Evolutionary conservation across 2,329 filamentous ascomycete genomes (phyloP), one percentile per base, ranked within the genome.

Genomic region (Xylariaceae sp.): DNA sequence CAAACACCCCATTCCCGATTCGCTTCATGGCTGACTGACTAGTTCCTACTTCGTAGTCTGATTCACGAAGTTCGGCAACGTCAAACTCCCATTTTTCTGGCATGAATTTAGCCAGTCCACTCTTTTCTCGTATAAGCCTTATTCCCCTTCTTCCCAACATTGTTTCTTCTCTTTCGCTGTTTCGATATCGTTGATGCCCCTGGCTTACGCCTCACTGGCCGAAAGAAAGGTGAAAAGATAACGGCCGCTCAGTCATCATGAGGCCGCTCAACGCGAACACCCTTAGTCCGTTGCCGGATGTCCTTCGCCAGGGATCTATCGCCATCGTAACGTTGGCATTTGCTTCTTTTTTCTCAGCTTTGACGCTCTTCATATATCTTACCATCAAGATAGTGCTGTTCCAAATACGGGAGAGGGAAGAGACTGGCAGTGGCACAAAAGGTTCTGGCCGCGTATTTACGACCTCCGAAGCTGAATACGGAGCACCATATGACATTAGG

Each of bases 311-410:
- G 40, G 67, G 68, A 22, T 63, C 70, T 20, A 59, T 63, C 8
- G 66, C 65, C n/a, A 64, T 71, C 23, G 57, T 61, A 33, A 56
- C 62, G 20, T 64, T 68, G 44, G 66, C 62, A 36, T 58, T 67
- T 23, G 44, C 64, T 12, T 70, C 67, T 22, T 69, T 70, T 51
- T 36, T 68, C 10, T 57, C 65, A 10, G 60, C 59, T 7, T 35
- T 62, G 2, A 45, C 53, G n/a, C 52, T 70, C 5, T 60, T 69
- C 22, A 19, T 53, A 22, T 68, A 63, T 43, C 55, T 71, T 17
- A 63, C 58, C 1, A 64, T 60, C 50, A 68, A 67, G 52, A 52
- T 70, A 27, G 32, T 65, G 19, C 50, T 48, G 36, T 70, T 29
- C 19, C 21, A 22, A 42, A 12, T 27, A 44, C 16, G 14, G 22